A percentile compares a stretch with the other conserved stretches of the same genome.
These are phyloP conservation scores for Coemansia sp. DNA, from an alignment of 192 early-diverging fungal genomes.

Conservation along the genomic window DNA sequence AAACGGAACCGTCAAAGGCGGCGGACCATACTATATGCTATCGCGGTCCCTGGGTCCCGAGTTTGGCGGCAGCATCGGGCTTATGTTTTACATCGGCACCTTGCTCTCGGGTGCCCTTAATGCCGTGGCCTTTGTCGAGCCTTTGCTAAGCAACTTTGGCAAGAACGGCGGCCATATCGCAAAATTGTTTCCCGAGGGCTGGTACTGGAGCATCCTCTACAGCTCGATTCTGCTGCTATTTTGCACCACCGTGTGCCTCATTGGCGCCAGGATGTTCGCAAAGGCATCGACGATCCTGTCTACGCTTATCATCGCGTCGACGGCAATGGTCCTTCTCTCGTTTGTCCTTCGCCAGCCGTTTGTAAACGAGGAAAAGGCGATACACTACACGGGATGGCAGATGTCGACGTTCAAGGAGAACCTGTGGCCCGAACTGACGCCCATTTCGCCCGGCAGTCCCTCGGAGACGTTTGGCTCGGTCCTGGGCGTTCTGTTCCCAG, in stretches of 20 bases:
- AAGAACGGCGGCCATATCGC: conserved; percentile 49
- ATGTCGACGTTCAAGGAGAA: conserved; percentile 60
- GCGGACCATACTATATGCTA: conserved; percentile 69
- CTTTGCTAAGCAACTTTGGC: conserved; percentile 63
- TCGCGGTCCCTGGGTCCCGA: conserved; percentile 67
- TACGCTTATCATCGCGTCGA: conserved; percentile 56
- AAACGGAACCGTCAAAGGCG: conserved; percentile 65
- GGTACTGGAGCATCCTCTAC: conserved; percentile 57
- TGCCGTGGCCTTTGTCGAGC: conserved; percentile 66
- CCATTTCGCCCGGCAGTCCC: conserved; percentile 46
- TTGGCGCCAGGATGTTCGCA: conserved; percentile 61
- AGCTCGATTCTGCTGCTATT: conserved; percentile 55
- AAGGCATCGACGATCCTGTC: conserved; percentile 58
- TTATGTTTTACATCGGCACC: conserved; percentile 61
- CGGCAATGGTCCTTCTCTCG: conserved; percentile 56
- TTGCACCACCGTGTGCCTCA: conserved; percentile 58
- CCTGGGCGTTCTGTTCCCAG: conserved; percentile 67
- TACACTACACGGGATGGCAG: conserved; percentile 62
- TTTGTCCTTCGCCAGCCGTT: conserved; percentile 60
- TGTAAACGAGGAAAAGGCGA: conserved; percentile 48
- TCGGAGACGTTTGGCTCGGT: conserved; percentile 55
- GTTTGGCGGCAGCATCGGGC: conserved; percentile 69
- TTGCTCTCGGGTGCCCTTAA: conserved; percentile 61
- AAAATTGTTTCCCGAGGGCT: conserved; percentile 57
- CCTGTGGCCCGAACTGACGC: conserved; percentile 59